Percentiles rank a stretch among this genome's conserved stretches.
Evolutionary conservation across 139 green algal species (phyloP).

Genomic region (Chlorella sp.): DNA sequence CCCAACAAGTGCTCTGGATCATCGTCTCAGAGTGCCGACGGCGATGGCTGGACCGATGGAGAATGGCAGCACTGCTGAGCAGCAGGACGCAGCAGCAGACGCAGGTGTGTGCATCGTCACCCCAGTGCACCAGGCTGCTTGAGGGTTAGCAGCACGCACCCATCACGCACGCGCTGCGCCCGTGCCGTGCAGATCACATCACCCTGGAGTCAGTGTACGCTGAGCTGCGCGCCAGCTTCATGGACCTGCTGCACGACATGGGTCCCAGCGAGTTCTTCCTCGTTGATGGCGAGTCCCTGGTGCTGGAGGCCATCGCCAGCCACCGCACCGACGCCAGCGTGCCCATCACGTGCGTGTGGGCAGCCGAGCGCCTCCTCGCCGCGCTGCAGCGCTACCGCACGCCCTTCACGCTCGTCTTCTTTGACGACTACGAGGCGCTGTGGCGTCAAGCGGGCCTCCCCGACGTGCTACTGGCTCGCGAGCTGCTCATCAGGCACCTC

Average conservation of each 20-base stretch:
- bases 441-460: background rate
- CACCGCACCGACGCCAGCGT: background rate
- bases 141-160: no score
- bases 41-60: no score
- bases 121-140: no score
- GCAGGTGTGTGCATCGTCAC: no score
- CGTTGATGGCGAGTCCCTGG: background rate
- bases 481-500: background rate
- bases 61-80: no score
- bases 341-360: background rate
- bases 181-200: no score
- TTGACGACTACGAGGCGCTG: background rate
- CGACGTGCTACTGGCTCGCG: background rate
- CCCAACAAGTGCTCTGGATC: no score
- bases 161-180: no score
- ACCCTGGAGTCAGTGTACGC: no score
- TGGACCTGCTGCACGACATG: conserved; percentile 1
- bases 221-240: no score
- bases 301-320: background rate
- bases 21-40: no score
- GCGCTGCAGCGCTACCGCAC: background rate
- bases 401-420: background rate
- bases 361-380: background rate
- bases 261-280: background rate
- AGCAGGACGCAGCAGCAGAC: no score